Conservation (phyloP, 495 filamentous ascomycete species). For the Hypoxylon cercidicola region DNA sequence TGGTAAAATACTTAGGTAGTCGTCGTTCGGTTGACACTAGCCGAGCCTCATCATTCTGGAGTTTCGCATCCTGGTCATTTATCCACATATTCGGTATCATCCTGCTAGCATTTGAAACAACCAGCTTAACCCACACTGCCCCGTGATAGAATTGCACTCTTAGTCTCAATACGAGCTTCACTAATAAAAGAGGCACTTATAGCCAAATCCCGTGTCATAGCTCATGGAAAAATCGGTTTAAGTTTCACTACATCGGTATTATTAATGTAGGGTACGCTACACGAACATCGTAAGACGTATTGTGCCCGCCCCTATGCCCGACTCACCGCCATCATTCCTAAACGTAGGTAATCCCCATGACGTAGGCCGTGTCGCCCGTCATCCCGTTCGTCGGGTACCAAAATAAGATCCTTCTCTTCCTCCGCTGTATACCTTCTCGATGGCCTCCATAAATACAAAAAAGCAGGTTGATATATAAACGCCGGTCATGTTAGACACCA, state of each 20-base stretch:
- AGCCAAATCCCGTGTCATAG: no score
- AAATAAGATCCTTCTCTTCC: slow-evolving; percentile 1
- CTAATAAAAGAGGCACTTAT: no score
- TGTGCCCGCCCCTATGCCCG: background rate
- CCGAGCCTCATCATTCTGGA: slow-evolving; percentile 28
- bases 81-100: slow-evolving; percentile 28
- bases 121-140: slow-evolving; percentile 8
- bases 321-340: background rate
- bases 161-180: background rate
- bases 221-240: background rate
- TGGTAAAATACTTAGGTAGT: background rate
- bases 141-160: slow-evolving; percentile 1
- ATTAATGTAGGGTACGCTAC: slow-evolving; percentile 21
- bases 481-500: slow-evolving; percentile 23
- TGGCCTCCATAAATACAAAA: slow-evolving; percentile 3
- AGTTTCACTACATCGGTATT: slow-evolving; percentile 30
- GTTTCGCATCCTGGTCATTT: slow-evolving; percentile 36
- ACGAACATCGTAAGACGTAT: slow-evolving; percentile 24
- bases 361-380: background rate
- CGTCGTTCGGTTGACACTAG: background rate
- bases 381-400: background rate
- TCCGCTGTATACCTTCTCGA: background rate
- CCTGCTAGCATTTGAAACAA: slow-evolving; percentile 27
- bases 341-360: background rate
- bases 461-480: slow-evolving; percentile 6